phyloP scores from a whole-genome alignment of 129 eudicot species.

The Centaurea solstitialis region DNA sequence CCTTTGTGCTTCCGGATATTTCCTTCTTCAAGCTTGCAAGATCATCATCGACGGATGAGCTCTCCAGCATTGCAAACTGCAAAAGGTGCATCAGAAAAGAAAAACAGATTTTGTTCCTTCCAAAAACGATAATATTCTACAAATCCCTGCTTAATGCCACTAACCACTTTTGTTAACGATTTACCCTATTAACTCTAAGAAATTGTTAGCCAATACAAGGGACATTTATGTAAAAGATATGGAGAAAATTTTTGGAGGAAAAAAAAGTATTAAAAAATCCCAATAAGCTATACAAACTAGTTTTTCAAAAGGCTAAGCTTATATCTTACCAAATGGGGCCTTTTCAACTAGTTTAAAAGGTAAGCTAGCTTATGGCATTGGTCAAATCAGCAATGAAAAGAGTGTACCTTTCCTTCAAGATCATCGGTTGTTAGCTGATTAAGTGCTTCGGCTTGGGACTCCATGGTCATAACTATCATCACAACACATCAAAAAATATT shows the following conservation, averaged over 20 bases:
- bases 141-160: too few species aligned
- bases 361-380: not conserved
- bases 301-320: not conserved
- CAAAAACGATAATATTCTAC: too few species aligned
- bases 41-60: conserved; percentile 95
- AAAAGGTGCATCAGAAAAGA: conserved; percentile 11
- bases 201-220: not conserved
- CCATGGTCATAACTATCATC: conserved; percentile 81
- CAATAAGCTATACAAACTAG: not conserved
- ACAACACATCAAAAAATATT: conserved; percentile 6
- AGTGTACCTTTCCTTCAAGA: conserved; percentile 90
- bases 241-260: not conserved
- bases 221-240: not conserved
- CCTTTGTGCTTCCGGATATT: conserved; percentile 83
- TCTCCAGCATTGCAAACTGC: conserved; percentile 91
- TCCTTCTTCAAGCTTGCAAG: conserved; percentile 85
- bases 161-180: too few species aligned
- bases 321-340: not conserved
- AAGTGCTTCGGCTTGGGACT: conserved; percentile 92
- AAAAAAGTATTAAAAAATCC: not conserved
- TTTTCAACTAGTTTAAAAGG: not conserved
- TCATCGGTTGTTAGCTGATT: conserved; percentile 77
- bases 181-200: not conserved
- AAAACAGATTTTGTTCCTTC: not conserved
- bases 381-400: not conserved